Conservation (phyloP, 2,329 filamentous ascomycete genomes). For the Shiraia bambusicola region DNA sequence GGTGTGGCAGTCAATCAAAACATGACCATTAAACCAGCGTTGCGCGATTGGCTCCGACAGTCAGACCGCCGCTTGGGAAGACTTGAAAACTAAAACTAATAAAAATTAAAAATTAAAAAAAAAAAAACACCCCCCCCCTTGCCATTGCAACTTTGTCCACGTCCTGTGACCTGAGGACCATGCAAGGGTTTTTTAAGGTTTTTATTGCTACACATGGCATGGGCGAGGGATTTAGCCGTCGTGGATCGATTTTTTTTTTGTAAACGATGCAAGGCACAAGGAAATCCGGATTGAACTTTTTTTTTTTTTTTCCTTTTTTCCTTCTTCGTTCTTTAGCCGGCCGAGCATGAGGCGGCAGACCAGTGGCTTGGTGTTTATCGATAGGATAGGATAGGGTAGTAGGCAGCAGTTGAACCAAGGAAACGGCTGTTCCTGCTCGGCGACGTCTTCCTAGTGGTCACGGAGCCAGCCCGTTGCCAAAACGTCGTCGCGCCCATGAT, state of each 20-base stretch:
- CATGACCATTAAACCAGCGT: conserved; percentile 22
- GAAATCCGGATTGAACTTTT: conserved; percentile 20
- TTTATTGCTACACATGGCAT: conserved; percentile 20
- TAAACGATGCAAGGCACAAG: conserved; percentile 35
- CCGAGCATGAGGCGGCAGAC: conserved; percentile 18
- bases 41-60: conserved; percentile 30
- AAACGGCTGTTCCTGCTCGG: conserved; percentile 11
- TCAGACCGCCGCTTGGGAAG: conserved; percentile 24
- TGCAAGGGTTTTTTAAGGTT: conserved; percentile 31
- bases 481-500: conserved; percentile 6
- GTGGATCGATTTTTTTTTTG: conserved; percentile 16
- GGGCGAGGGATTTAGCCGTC: conserved; percentile 38
- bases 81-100: too few species aligned
- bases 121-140: too few species aligned
- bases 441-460: conserved; percentile 13
- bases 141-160: conserved; percentile 26
- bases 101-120: conserved; percentile 14
- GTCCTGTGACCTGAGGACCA: conserved; percentile 40
- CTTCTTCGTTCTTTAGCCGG: too few species aligned
- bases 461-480: conserved; percentile 13
- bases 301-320: too few species aligned
- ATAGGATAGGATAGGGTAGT: too few species aligned
- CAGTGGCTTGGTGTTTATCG: conserved; percentile 16
- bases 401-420: conserved; percentile 7
- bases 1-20: conserved; percentile 43